Percentiles rank a stretch among this genome's conserved stretches.
Evolutionary conservation across 1,284 basidiomycete species (phyloP).

Genomic region (Limonomyces culmigenus): DNA sequence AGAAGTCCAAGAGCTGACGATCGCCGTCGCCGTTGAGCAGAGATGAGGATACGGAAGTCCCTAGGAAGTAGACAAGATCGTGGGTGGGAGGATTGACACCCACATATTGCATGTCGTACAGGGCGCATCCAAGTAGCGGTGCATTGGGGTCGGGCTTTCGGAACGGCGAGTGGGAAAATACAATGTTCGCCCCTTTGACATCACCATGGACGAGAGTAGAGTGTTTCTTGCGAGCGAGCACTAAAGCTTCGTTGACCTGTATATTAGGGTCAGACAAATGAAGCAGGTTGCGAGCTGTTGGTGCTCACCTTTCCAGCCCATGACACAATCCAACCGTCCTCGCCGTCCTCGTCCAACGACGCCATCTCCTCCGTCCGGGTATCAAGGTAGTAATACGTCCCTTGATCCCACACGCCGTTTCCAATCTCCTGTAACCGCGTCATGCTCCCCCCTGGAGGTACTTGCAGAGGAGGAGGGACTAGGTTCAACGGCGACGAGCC

Average conservation of each 20-base stretch:
- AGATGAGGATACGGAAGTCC: slow-evolving; percentile 7
- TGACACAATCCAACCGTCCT: slow-evolving; percentile 8
- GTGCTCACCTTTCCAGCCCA: slow-evolving; percentile 8
- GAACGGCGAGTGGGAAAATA: slow-evolving; percentile 7
- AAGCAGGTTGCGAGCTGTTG: background rate
- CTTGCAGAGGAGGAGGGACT: slow-evolving; percentile 5
- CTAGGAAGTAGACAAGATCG: slow-evolving; percentile 10
- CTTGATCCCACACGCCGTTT: slow-evolving; percentile 9
- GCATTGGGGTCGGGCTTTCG: background rate
- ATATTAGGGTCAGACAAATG: background rate
- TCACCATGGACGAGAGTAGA: slow-evolving; percentile 9
- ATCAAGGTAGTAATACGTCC: slow-evolving; percentile 9
- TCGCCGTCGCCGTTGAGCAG: slow-evolving; percentile 5
- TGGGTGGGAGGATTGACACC: slow-evolving; percentile 7
- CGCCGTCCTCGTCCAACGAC: slow-evolving; percentile 5
- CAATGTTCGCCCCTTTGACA: slow-evolving; percentile 9
- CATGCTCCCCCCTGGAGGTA: slow-evolving; percentile 1
- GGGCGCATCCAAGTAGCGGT: slow-evolving; percentile 6
- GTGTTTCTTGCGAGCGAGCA: slow-evolving; percentile 3
- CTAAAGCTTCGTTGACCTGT: slow-evolving; percentile 8
- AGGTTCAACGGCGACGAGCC: slow-evolving; percentile 1
- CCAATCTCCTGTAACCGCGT: too few species aligned
- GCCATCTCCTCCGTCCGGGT: slow-evolving; percentile 8
- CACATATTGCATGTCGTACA: slow-evolving; percentile 10
- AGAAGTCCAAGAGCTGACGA: slow-evolving; percentile 4